These are phyloP conservation scores for Gilbertella persicaria DNA, from an alignment of 371 early-diverging fungal species.

Conservation along the genomic window DNA sequence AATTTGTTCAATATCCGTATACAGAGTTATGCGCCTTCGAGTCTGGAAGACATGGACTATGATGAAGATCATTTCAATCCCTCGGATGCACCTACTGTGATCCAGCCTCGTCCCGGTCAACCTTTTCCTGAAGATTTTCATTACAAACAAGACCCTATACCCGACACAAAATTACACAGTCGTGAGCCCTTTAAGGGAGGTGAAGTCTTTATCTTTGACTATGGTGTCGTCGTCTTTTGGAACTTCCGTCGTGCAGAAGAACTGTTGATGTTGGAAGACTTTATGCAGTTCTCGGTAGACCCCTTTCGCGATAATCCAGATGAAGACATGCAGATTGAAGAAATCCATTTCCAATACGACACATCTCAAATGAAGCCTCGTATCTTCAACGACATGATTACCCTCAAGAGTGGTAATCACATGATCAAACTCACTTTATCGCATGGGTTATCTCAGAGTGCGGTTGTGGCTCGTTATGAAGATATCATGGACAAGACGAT, in stretches of 20 bases:
- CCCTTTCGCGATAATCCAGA: slow-evolving; percentile 51
- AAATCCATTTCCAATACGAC: slow-evolving; percentile 91
- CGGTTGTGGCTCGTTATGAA: slow-evolving; percentile 71
- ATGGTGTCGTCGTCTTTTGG: slow-evolving; percentile 96
- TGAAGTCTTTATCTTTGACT: slow-evolving; percentile 87
- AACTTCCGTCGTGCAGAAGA: slow-evolving; percentile 91
- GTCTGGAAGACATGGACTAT: slow-evolving; percentile 49
- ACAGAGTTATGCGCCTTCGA: slow-evolving; percentile 16
- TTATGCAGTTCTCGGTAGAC: slow-evolving; percentile 54
- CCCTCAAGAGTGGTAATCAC: slow-evolving; percentile 72
- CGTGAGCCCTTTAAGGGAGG: slow-evolving; percentile 58
- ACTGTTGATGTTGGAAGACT: slow-evolving; percentile 68
- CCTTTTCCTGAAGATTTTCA: slow-evolving; percentile 21
- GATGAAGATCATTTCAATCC: slow-evolving; percentile 40
- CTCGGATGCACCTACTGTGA: slow-evolving; percentile 5
- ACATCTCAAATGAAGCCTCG: slow-evolving; percentile 52
- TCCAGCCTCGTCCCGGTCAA: slow-evolving; percentile 18
- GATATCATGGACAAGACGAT: slow-evolving; percentile 71
- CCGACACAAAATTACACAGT: slow-evolving; percentile 6
- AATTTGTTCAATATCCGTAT: slow-evolving; percentile 47
- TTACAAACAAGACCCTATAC: slow-evolving; percentile 3
- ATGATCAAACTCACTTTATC: slow-evolving; percentile 80
- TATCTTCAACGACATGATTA: slow-evolving; percentile 76
- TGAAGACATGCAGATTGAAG: slow-evolving; percentile 87
- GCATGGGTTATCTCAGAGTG: slow-evolving; percentile 69